A percentile compares a stretch with the other conserved stretches of the same genome.
These are phyloP conservation scores for Pugionium cornutum DNA, from an alignment of 345 rosid genomes.

Conservation along the genomic window DNA sequence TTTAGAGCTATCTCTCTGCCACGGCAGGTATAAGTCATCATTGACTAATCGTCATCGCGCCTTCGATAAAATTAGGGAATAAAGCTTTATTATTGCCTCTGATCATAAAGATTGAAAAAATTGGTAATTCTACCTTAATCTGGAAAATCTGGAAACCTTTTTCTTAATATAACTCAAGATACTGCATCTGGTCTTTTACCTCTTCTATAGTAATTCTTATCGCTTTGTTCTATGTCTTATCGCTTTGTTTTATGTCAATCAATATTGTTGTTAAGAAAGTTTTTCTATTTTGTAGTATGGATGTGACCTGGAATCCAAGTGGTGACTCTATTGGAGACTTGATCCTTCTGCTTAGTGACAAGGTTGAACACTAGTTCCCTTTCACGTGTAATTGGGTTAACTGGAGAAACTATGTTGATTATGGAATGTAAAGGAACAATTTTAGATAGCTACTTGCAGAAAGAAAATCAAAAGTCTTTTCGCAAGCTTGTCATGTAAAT, in stretches of 20 bases:
- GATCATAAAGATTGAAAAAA: too few relatives aligned
- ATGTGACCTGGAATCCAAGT: slow-evolving; percentile 64
- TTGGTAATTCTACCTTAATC: slow-evolving; percentile 24
- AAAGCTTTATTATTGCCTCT: slow-evolving; percentile 2
- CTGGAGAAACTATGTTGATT: slow-evolving; percentile 7
- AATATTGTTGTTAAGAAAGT: slow-evolving; percentile 4
- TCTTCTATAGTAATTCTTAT: slow-evolving; percentile 1
- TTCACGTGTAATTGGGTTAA: slow-evolving; percentile 25
- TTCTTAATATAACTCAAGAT: background rate
- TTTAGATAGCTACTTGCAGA: background rate
- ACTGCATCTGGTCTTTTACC: slow-evolving; percentile 12
- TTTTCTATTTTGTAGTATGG: slow-evolving; percentile 43
- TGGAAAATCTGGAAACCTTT: slow-evolving; percentile 36
- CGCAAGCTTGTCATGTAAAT: background rate
- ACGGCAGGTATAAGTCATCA: slow-evolving; percentile 48
- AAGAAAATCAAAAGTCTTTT: slow-evolving; percentile 5
- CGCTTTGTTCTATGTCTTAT: background rate
- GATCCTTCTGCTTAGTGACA: slow-evolving; percentile 56
- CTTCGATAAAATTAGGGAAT: slow-evolving; percentile 17
- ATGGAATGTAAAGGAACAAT: slow-evolving; percentile 1
- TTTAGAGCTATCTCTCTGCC: slow-evolving; percentile 59
- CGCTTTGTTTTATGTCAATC: slow-evolving; percentile 4
- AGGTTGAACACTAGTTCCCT: slow-evolving; percentile 45
- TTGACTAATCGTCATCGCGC: slow-evolving; percentile 26
- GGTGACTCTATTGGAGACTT: slow-evolving; percentile 55